A percentile compares a stretch with the other conserved stretches of the same genome.
phyloP scores from a whole-genome alignment of 108 stramenopile genomes.

The Pseudonitzschia pungens region DNA sequence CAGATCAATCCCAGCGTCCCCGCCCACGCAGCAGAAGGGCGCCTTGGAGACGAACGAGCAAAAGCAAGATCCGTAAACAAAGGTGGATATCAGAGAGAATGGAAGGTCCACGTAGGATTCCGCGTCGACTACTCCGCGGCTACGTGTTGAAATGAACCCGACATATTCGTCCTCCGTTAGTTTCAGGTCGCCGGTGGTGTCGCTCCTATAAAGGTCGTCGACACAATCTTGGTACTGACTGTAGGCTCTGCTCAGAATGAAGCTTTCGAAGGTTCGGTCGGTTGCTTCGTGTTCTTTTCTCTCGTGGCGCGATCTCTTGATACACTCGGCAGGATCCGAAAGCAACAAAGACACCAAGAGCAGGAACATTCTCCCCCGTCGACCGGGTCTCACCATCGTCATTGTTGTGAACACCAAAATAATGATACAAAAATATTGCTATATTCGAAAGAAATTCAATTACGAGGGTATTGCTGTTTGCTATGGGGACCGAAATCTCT shows the following conservation, averaged over 20 bases:
- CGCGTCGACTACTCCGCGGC: constrained; percentile 13
- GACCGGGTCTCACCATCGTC: background rate
- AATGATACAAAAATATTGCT: too few species aligned
- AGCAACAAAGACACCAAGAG: background rate
- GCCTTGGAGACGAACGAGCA: constrained; percentile 11
- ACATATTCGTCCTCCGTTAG: constrained; percentile 20
- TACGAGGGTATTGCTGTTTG: too few species aligned
- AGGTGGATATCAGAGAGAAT: constrained; percentile 28
- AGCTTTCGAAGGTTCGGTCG: background rate
- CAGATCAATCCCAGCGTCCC: constrained; percentile 14
- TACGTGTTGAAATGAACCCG: constrained; percentile 19
- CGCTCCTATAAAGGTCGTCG: constrained; percentile 18
- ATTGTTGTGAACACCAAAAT: background rate
- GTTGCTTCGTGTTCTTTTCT: background rate
- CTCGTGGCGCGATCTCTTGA: background rate
- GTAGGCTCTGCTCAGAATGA: background rate
- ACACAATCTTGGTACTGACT: constrained; percentile 25
- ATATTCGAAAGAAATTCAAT: too few species aligned
- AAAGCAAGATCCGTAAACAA: constrained; percentile 30
- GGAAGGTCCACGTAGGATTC: constrained; percentile 17
- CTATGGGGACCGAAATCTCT: too few species aligned
- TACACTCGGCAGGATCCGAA: background rate
- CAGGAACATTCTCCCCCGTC: background rate
- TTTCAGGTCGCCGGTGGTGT: constrained; percentile 12
- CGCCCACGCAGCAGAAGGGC: constrained; percentile 28